Percentiles rank a stretch among this genome's conserved stretches.
Conservation (phyloP, 2,329 filamentous ascomycete species). For the Paracorniculantispora psalliotae region DNA sequence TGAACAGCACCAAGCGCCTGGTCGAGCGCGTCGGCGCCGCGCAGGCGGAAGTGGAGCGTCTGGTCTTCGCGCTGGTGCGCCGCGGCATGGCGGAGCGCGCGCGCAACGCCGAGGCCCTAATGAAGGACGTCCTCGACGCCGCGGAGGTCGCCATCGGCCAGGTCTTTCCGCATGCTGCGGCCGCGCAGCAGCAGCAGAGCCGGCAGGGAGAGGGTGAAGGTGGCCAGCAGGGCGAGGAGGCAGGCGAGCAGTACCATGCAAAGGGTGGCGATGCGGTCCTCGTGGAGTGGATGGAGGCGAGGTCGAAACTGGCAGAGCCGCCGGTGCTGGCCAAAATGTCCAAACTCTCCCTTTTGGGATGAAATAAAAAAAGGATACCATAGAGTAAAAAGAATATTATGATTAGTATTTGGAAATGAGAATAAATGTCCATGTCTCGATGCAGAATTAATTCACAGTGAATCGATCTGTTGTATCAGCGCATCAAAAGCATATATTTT, state of each 20-base stretch:
- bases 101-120: conserved; percentile 66
- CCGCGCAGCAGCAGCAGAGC: conserved; percentile 17
- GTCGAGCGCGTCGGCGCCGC: conserved; percentile 75
- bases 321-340: conserved; percentile 46
- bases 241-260: conserved; percentile 27
- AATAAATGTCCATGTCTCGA: not conserved
- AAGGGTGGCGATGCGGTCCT: conserved; percentile 50
- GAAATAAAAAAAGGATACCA: conserved; percentile 14
- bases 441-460: too few species aligned
- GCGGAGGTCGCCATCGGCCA: conserved; percentile 64
- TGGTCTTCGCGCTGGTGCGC: conserved; percentile 73
- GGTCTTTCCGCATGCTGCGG: conserved; percentile 50
- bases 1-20: conserved; percentile 78
- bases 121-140: conserved; percentile 67
- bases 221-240: conserved; percentile 18
- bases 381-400: not conserved
- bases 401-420: not conserved
- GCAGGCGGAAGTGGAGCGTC: conserved; percentile 64
- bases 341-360: conserved; percentile 47
- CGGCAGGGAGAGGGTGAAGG: conserved; percentile 18
- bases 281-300: conserved; percentile 44
- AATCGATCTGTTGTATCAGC: too few species aligned
- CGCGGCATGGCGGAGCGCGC: conserved; percentile 86
- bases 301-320: conserved; percentile 40
- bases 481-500: too few species aligned